phyloP scores from a whole-genome alignment of 73 alveolate species.

The Tetrahymena borealis region DNA sequence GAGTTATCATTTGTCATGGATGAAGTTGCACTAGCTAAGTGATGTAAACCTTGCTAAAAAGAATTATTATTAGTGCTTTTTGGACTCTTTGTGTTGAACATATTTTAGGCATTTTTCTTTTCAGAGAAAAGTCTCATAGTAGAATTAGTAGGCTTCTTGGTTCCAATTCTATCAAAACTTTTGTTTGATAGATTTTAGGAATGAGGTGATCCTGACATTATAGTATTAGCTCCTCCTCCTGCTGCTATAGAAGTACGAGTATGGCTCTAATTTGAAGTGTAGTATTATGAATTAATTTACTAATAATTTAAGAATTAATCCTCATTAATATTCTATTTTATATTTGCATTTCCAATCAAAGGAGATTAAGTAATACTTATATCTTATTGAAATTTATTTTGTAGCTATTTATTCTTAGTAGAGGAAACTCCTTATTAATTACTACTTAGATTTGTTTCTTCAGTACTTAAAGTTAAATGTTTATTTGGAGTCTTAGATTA shows the following conservation, averaged over 20 bases:
- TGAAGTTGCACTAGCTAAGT: background rate
- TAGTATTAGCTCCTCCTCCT: background rate
- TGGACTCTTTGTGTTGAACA: background rate
- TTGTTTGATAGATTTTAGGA: background rate
- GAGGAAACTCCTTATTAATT: background rate
- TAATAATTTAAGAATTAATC: background rate
- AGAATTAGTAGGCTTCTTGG: background rate
- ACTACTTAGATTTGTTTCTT: background rate
- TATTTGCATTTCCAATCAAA: background rate
- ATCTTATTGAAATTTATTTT: background rate
- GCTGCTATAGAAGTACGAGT: background rate
- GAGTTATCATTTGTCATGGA: background rate
- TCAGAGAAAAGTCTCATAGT: background rate
- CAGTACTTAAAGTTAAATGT: background rate
- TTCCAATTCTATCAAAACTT: background rate
- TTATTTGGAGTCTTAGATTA: background rate
- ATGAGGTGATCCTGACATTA: background rate
- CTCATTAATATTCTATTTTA: background rate
- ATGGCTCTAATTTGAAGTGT: background rate
- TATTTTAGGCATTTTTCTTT: background rate
- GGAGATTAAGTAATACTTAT: background rate
- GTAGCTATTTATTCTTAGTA: background rate
- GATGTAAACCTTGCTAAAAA: background rate
- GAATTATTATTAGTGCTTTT: background rate
- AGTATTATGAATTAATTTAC: background rate